Base-by-base conservation (phyloP, 805 yeast genomes). In the Candida awuae region DNA sequence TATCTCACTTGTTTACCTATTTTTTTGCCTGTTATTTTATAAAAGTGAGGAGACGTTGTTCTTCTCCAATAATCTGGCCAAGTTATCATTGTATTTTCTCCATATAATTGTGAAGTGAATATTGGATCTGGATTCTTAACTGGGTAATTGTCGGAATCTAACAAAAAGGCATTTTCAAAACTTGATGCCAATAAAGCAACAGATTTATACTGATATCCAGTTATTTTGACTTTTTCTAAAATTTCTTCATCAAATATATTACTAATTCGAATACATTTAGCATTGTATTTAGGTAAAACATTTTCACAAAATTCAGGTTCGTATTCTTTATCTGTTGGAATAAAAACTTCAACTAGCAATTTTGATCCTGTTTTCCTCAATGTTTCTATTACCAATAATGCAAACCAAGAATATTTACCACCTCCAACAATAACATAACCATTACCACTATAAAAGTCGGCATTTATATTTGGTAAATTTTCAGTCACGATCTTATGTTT, bases 41-140 rank as follows among this genome's bases (percentile, higher is more conserved):
- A 75, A 51, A 59, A 77, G 26, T 59, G 59, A 14, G 84, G 84
- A 41, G 70, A 66, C 3, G 84, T 77, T 12, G 81, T 70, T 53
- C 84, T 63, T 52, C 73, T 66, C 85, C 86, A 80, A 42, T 75
- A 74, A 58, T 80, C 86, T 1, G 86, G 86, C 86, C 86, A 80
- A 15, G 75, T 70, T 13, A 77, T 65, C 55, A 77, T 57, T 0
- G 74, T 71, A n/a, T 58, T 55, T 8, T 63, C 54, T 22, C 58
- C 50, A 56, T 62, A 77, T 12, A 75, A 62, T 6, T 63, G 55
- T 0, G 72, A 64, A 2, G 57, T 56, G 41, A 78, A 71, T 18
- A 79, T 50, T 13, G 59, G 51, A 42, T 73, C 77, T 1, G 87
- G 78, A 9, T 54, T 41, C 4, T 73, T 55, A 19, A 68, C 59